A percentile compares a stretch with the other conserved stretches of the same genome.
Conservation (phyloP, 2,329 filamentous ascomycete genomes). For the Helicocarpus griseus region DNA sequence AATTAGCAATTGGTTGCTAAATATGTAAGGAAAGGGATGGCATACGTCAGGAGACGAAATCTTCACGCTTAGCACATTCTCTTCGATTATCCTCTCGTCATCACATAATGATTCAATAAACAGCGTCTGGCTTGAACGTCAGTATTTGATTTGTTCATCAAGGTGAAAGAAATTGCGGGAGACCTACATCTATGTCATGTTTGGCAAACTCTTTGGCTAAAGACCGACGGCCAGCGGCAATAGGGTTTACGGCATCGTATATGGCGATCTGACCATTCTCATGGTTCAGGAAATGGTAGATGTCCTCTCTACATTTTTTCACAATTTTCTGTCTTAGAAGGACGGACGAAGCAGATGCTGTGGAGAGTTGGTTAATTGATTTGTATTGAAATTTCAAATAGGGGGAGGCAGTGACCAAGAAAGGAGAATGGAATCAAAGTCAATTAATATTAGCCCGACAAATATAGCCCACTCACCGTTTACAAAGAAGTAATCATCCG, state of each 20-base stretch:
- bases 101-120: conserved; percentile 96
- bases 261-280: conserved; percentile 98
- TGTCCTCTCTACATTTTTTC: conserved; percentile 94
- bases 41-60: conserved; percentile 90
- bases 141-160: neutral
- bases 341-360: conserved; percentile 76
- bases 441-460: neutral
- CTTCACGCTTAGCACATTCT: conserved; percentile 95
- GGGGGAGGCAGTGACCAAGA: neutral
- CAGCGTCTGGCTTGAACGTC: conserved; percentile 55
- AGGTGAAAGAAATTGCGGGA: neutral
- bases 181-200: conserved; percentile 73
- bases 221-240: conserved; percentile 68
- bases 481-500: conserved; percentile 95
- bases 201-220: conserved; percentile 96
- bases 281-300: conserved; percentile 90
- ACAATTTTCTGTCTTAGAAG: conserved; percentile 92
- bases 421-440: neutral
- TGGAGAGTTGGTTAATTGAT: conserved; percentile 16
- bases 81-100: conserved; percentile 84
- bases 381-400: neutral
- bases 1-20: neutral
- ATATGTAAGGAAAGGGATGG: conserved; percentile 7
- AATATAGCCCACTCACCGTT: conserved; percentile 46
- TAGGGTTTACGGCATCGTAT: conserved; percentile 94